Evolutionary conservation across 495 filamentous ascomycete genomes (phyloP), one percentile per base, ranked within the genome.

Genomic region (Gamarada debralockiae): DNA sequence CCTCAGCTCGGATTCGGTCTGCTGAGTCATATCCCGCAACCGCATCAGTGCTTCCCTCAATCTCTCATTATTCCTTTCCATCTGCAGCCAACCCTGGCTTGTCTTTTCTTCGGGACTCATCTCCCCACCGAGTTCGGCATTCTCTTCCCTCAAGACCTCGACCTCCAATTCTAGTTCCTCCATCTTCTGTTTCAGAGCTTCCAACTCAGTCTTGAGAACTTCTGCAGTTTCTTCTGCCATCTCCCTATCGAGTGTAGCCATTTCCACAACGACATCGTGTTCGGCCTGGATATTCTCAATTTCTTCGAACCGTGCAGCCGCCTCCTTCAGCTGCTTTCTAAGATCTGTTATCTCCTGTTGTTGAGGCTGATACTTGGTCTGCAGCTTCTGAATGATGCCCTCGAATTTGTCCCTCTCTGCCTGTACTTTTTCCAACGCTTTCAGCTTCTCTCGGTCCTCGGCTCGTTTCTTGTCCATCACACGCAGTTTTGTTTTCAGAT

Each of bases 201-300:
- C 88, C 17, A 92, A 74, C 66, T 97, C 93, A 2, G 80, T 76
- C 64, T 87, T 92, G 27, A 85, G 73, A 15, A 80, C 78, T 56
- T 97, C 93, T 5, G 87, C 85, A 31, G 82, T 88, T 63, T 97
- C 92, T 67, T 97, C 92, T 2, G 93, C 95, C 90, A 97, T 96
- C 67, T 97, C 92, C 14, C 90, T 78, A 63, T 98, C 93, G 17
- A 98, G 72, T 0, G 86, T 84, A 15, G 89, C 89, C 71, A 95
- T 85, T 72, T 98, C 95, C 68, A 96, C 70, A 14, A 85, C 74
- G 5, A 82, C 78, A 15, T 97, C 93, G 67, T 93, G 82, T 47
- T 96, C 90, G 0, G 84, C 86, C 61, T 92, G 85, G 18, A 86
- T 71, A 33, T 58, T 59, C 55, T 92, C 89, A 9, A 93, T 65